A percentile compares a stretch with the other conserved stretches of the same genome.
phyloP scores from a whole-genome alignment of 352 stramenopile species.

The Phytophthora idaei region DNA sequence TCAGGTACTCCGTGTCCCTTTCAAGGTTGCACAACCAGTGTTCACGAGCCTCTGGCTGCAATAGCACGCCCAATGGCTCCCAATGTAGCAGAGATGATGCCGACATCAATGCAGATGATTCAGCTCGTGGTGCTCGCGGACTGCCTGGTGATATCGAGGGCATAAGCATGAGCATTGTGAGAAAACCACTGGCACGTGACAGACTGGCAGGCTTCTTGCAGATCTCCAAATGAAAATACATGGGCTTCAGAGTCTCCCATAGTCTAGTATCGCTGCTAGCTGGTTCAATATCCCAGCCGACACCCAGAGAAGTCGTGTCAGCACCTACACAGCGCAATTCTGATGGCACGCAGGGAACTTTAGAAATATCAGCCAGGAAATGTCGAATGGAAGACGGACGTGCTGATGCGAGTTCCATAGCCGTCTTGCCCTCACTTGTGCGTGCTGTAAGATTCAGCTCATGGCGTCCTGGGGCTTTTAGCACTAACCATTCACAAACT shows the following conservation, averaged over 20 bases:
- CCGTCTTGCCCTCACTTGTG: slow-evolving; percentile 50
- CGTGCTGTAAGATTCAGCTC: slow-evolving; percentile 50
- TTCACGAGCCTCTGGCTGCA: slow-evolving; percentile 55
- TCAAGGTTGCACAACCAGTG: slow-evolving; percentile 67
- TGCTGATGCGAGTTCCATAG: slow-evolving; percentile 46
- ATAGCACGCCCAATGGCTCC: slow-evolving; percentile 50
- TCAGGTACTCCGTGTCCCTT: slow-evolving; percentile 60
- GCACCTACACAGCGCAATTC: slow-evolving; percentile 53
- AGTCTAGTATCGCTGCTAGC: slow-evolving; percentile 34
- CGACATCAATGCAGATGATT: slow-evolving; percentile 38
- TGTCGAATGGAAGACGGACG: slow-evolving; percentile 39
- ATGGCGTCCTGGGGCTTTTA: slow-evolving; percentile 40
- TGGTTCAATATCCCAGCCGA: slow-evolving; percentile 61
- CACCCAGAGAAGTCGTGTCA: slow-evolving; percentile 54
- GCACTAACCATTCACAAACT: slow-evolving; percentile 68
- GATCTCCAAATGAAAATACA: slow-evolving; percentile 64
- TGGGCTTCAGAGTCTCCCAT: slow-evolving; percentile 43
- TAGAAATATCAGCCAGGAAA: slow-evolving; percentile 51
- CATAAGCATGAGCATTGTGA: slow-evolving; percentile 63
- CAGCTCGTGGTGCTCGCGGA: slow-evolving; percentile 18
- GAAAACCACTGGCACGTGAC: slow-evolving; percentile 46
- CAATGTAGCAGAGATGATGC: slow-evolving; percentile 56
- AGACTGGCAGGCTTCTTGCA: slow-evolving; percentile 62
- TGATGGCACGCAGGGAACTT: slow-evolving; percentile 38
- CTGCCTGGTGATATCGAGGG: slow-evolving; percentile 28